These are phyloP conservation scores for Backusella morwellensis DNA, from an alignment of 192 early-diverging fungal genomes.

Conservation along the genomic window DNA sequence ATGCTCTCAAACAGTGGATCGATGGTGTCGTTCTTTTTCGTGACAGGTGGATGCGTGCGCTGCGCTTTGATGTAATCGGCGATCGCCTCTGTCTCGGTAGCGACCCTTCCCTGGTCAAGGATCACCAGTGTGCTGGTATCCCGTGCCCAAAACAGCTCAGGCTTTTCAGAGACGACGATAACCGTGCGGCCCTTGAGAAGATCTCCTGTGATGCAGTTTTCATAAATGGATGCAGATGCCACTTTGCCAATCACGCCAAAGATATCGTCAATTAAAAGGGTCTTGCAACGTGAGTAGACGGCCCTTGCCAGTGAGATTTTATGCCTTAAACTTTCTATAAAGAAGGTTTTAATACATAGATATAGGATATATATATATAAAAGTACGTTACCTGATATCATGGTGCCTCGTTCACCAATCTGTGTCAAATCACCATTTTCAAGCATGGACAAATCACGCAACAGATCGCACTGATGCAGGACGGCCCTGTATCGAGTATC, in stretches of 20 bases:
- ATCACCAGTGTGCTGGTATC: constrained; percentile 46
- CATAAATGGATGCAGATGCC: constrained; percentile 47
- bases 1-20: constrained; percentile 9
- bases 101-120: neutral
- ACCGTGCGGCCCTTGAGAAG: constrained; percentile 74
- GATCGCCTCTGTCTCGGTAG: neutral
- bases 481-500: constrained; percentile 62
- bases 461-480: constrained; percentile 67
- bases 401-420: constrained; percentile 65
- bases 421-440: constrained; percentile 69
- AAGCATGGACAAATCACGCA: constrained; percentile 61
- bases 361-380: neutral
- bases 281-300: constrained; percentile 66
- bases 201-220: constrained; percentile 51
- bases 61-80: neutral
- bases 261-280: constrained; percentile 81
- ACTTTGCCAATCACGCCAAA: constrained; percentile 57
- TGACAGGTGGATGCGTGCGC: neutral
- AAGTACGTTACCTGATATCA: constrained; percentile 49
- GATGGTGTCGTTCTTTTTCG: constrained; percentile 1
- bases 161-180: constrained; percentile 80
- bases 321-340: constrained; percentile 62
- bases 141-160: constrained; percentile 51
- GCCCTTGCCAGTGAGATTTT: constrained; percentile 79
- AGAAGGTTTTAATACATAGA: too few relatives aligned